Evolutionary conservation across 1,284 basidiomycete species (phyloP), one percentile per base, ranked within the genome.

Genomic region (Rhodotorula sp.): DNA sequence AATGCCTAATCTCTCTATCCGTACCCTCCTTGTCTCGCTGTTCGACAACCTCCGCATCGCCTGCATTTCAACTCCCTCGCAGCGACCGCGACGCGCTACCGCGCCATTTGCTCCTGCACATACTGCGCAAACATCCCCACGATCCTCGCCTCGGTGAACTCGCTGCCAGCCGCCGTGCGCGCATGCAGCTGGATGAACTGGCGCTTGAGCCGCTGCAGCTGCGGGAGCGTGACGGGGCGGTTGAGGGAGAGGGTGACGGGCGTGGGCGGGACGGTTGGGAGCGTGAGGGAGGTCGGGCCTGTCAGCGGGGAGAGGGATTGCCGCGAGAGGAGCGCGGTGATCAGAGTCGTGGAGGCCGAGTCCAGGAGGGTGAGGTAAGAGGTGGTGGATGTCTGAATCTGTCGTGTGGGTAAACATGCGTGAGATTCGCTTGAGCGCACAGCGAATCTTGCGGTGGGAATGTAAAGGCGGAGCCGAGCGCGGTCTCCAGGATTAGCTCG

Each of bases 141-240:
- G 21, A 96, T 86, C 70, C 86, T 88, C 29, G 82, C 81, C 0
- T 91, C 90, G 67, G 88, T 89, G 53, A 76, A 61, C 66, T 76
- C 75, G 29, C 39, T 61, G 25, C 67, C 53, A 17, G 29, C 15
- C 32, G 53, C 69, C n/a, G 91, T 91, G 77, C 91, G 92, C 79
- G 90, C 91, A 81, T 95, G 92, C 51, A 91, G 86, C 1, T 87
- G 87, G 48, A 95, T 90, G 79, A 94, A 97, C 79, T 94, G 92
- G 59, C 94, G 85, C 80, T 95, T 96, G 62, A 90, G 83, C 37
- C 94, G 85, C 80, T 94, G 92, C 66, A 96, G 84, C 82, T 94
- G 92, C 0, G 91, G 88, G 32, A 95, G 84, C 29, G 92, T 91
- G 36, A 94, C 79, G 62, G 84, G 85, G 25, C 90, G 89, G 5